phyloP scores from a whole-genome alignment of 108 stramenopile species.

The Skeletonema marinoi region DNA sequence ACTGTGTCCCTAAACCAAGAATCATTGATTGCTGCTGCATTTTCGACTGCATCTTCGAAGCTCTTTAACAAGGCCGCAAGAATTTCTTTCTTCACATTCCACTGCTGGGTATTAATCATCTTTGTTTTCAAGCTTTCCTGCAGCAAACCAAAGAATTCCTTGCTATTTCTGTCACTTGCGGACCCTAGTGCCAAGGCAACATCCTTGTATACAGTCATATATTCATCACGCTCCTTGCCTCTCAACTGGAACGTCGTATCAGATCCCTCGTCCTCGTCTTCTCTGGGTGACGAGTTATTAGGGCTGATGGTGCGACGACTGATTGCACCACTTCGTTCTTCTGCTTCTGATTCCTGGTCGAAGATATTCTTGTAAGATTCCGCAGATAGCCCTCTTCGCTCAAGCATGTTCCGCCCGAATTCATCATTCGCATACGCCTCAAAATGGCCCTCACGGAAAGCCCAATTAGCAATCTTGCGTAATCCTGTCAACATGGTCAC shows the following conservation, averaged over 20 bases:
- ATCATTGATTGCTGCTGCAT: not conserved
- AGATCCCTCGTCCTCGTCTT: not conserved
- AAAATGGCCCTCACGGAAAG: not conserved
- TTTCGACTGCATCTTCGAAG: not conserved
- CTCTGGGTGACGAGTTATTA: not conserved
- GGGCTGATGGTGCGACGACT: not conserved
- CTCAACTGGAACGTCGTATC: not conserved
- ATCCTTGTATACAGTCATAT: not conserved
- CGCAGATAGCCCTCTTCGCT: not conserved
- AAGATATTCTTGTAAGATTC: not conserved
- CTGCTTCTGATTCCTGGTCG: not conserved
- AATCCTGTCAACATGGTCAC: not conserved
- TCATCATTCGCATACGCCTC: not conserved
- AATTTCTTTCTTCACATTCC: not conserved
- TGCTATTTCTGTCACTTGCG: not conserved
- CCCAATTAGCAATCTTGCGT: not conserved
- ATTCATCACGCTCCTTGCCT: not conserved
- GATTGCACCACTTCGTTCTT: not conserved
- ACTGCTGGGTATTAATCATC: not conserved
- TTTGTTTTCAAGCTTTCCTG: not conserved
- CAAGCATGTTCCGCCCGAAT: not conserved
- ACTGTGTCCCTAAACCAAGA: not conserved
- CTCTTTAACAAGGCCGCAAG: not conserved
- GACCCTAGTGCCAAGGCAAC: not conserved
- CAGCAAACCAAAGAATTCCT: not conserved